phyloP scores from a whole-genome alignment of 768 basidiomycete genomes.

The Boletus rex-veris region DNA sequence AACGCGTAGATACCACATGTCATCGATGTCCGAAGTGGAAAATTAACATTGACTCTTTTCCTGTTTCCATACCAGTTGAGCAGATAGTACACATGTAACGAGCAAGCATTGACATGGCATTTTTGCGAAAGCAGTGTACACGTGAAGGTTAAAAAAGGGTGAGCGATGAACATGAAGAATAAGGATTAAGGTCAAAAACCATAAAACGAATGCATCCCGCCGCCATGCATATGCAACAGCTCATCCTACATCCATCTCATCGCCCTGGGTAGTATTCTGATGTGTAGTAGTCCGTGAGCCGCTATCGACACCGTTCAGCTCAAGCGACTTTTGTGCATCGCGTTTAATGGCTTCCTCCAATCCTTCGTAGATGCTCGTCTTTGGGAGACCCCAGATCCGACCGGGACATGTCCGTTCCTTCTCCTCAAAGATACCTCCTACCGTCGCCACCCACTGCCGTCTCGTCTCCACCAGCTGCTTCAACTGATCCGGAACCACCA shows the following conservation, averaged over 20 bases:
- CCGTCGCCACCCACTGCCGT: constrained; percentile 70
- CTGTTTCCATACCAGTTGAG: constrained; percentile 10
- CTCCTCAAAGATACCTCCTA: constrained; percentile 73
- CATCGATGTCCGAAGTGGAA: too few relatives aligned
- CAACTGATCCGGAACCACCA: constrained; percentile 66
- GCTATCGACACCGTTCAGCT: constrained; percentile 18
- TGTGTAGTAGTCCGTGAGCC: constrained; percentile 31
- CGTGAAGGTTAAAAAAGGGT: constrained; percentile 12
- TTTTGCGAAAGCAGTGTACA: constrained; percentile 19
- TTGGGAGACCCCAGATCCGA: constrained; percentile 74
- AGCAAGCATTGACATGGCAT: constrained; percentile 18
- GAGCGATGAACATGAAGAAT: constrained; percentile 29
- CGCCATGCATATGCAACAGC: too few relatives aligned
- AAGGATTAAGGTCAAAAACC: constrained; percentile 17
- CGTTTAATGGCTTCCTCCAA: constrained; percentile 60
- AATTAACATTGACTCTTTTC: too few relatives aligned
- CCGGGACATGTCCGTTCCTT: constrained; percentile 66
- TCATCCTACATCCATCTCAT: constrained; percentile 72
- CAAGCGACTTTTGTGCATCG: constrained; percentile 29
- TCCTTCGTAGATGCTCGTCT: constrained; percentile 70
- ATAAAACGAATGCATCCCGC: constrained; percentile 2
- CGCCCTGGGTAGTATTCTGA: constrained; percentile 46
- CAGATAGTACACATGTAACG: constrained; percentile 19
- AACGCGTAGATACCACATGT: constrained; percentile 8
- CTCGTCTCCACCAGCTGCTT: constrained; percentile 72